Evolutionary conservation across 2,329 filamentous ascomycete species (phyloP).

Genomic region (Rutstroemia sp.): DNA sequence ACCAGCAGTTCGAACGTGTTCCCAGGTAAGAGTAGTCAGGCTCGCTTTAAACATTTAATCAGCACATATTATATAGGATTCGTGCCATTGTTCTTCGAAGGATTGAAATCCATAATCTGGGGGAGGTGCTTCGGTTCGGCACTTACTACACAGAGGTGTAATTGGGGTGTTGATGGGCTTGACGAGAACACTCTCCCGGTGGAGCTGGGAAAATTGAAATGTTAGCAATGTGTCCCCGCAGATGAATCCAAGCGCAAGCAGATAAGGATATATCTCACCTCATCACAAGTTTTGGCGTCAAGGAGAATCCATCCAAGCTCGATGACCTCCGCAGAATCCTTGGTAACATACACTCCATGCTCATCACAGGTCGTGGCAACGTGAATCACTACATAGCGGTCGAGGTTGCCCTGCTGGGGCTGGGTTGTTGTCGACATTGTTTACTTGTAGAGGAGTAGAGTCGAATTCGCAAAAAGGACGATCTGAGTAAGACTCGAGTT

Average conservation of each 20-base stretch:
- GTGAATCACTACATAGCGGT: slow-evolving; percentile 97
- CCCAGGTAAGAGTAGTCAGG: slow-evolving; percentile 96
- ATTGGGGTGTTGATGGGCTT: slow-evolving; percentile 99
- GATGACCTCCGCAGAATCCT: slow-evolving; percentile 98
- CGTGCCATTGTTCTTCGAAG: neutral
- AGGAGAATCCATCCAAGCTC: slow-evolving; percentile 97
- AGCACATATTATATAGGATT: slow-evolving; percentile 11
- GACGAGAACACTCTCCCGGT: slow-evolving; percentile 92
- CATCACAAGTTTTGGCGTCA: slow-evolving; percentile 83
- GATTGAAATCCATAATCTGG: slow-evolving; percentile 4
- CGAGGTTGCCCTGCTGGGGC: slow-evolving; percentile 62
- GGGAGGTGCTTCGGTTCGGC: slow-evolving; percentile 12
- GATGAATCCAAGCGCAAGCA: slow-evolving; percentile 2
- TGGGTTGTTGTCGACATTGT: slow-evolving; percentile 46
- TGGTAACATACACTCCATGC: slow-evolving; percentile 98
- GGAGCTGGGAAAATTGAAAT: slow-evolving; percentile 52
- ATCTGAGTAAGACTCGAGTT: neutral
- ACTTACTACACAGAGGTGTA: slow-evolving; percentile 97
- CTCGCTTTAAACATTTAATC: slow-evolving; percentile 55
- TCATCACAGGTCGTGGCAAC: slow-evolving; percentile 98
- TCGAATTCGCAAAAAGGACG: slow-evolving; percentile 27
- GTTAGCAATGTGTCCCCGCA: slow-evolving; percentile 16
- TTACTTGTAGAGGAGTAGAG: slow-evolving; percentile 69
- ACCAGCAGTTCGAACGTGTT: slow-evolving; percentile 95
- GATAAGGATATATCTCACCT: slow-evolving; percentile 52